Base-by-base conservation (phyloP, 2,329 filamentous ascomycete species). In the Aspergillus arachidicola region DNA sequence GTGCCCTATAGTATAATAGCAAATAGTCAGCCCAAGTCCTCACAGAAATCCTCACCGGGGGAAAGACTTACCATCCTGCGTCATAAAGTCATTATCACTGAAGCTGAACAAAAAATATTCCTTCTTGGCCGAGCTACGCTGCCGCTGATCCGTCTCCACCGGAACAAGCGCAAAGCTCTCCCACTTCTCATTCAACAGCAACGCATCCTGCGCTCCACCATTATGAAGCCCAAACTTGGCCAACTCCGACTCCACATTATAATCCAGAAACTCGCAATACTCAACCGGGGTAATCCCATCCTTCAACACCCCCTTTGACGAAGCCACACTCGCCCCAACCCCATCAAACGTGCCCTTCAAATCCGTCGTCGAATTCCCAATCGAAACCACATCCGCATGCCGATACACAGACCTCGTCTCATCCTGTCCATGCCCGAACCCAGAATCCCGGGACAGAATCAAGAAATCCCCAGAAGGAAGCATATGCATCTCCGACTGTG, bases 11-110 rank as follows among this genome's bases (percentile, higher is more conserved):
- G 71, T 38, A 14, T 12, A 16, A 30, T 2, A 38, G 1, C 60
- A 58, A 63, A 57, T 34, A 26, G 60, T 70, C 60, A 68, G 64
- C 55, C 16, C 3, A 12, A 30, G 16, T 26, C 26, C 11, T 23
- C 4, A 16, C 21, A 32, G 6, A 34, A 5, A 26, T 9, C 28
- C n/a, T 30, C 32, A 45, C 53, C 30, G 14, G 16, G n/a, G 14
- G 14, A 32, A 28, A 56, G 41, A 55, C 78, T 66, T 71, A 81
- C 87, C 88, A 73, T 92, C 81, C 74, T 92, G 89, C 0, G 89
- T 92, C 61, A 92, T 87, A 69, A 92, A 92, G 74, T 93, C 90
- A 71, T 93, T 91, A 70, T 92, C 90, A 61, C 85, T 90, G 56
- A 91, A 77, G 14, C 84, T 86, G 65, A 93, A 85, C 38, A 93